These are phyloP conservation scores for Fusarium sp. DNA, from an alignment of 2,329 filamentous ascomycete genomes.

Conservation along the genomic window DNA sequence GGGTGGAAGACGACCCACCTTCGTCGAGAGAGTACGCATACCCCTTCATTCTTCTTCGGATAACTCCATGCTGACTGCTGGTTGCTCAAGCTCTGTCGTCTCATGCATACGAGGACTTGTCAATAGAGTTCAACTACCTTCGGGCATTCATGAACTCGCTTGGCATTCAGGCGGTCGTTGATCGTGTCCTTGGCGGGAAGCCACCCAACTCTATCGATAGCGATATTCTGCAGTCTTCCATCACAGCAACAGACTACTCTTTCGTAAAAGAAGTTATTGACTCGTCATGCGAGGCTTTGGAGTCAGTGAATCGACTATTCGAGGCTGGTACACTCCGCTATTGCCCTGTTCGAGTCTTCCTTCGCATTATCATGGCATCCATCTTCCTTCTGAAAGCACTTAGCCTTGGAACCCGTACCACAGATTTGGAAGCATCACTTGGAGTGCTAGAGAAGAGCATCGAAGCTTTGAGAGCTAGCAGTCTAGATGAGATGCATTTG, in stretches of 20 bases:
- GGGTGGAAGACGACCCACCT: conserved; percentile 25
- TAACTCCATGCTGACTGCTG: background rate
- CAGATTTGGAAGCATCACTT: conserved; percentile 27
- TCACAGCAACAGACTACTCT: conserved; percentile 65
- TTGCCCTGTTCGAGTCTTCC: conserved; percentile 67
- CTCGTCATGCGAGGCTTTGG: conserved; percentile 66
- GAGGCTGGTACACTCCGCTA: conserved; percentile 64
- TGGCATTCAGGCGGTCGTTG: conserved; percentile 71
- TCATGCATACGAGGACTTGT: conserved; percentile 55
- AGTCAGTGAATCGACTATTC: conserved; percentile 64
- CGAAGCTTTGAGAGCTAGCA: conserved; percentile 13
- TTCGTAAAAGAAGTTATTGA: conserved; percentile 72
- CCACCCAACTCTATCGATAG: conserved; percentile 3
- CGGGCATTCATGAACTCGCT: conserved; percentile 62
- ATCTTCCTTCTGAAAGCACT: conserved; percentile 66
- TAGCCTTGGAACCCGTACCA: conserved; percentile 22
- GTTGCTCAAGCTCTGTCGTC: background rate
- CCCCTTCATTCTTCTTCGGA: background rate
- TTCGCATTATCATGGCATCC: conserved; percentile 68
- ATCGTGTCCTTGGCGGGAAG: conserved; percentile 50
- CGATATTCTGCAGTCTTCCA: conserved; percentile 53
- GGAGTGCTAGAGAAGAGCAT: conserved; percentile 20
- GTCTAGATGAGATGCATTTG: conserved; percentile 37
- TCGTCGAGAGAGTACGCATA: conserved; percentile 1
- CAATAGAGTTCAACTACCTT: conserved; percentile 66